phyloP scores from a whole-genome alignment of 805 yeast genomes.

The Wickerhamomyces canadensis region DNA sequence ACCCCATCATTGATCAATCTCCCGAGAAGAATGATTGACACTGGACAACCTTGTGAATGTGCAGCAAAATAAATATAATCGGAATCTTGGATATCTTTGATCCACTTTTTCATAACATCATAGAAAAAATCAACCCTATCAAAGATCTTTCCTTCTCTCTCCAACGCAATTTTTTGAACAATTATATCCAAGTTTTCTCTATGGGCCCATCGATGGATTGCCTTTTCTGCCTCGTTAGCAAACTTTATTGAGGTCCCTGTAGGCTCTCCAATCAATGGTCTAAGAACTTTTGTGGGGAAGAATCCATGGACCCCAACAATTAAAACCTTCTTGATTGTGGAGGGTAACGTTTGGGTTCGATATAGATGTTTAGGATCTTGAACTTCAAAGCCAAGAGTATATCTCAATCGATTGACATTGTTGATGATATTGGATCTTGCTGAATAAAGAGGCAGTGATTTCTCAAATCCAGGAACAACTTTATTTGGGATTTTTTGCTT shows the following conservation, averaged over 20 bases:
- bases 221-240: slow-evolving; percentile 83
- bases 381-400: slow-evolving; percentile 22
- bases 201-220: slow-evolving; percentile 63
- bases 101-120: slow-evolving; percentile 65
- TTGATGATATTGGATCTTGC: slow-evolving; percentile 13
- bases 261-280: slow-evolving; percentile 91
- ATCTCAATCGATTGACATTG: slow-evolving; percentile 19
- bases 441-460: slow-evolving; percentile 18
- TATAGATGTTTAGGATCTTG: slow-evolving; percentile 23
- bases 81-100: slow-evolving; percentile 45
- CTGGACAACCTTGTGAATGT: slow-evolving; percentile 96
- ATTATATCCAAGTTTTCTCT: slow-evolving; percentile 34
- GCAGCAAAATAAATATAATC: slow-evolving; percentile 90
- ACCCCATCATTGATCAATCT: slow-evolving; percentile 58
- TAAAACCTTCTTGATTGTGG: slow-evolving; percentile 50
- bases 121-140: slow-evolving; percentile 82
- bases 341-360: slow-evolving; percentile 11
- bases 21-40: slow-evolving; percentile 74
- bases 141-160: slow-evolving; percentile 86
- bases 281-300: slow-evolving; percentile 79
- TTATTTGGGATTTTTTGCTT: slow-evolving; percentile 10
- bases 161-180: slow-evolving; percentile 89
- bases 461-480: slow-evolving; percentile 23
- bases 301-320: slow-evolving; percentile 96
- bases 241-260: slow-evolving; percentile 92